Percentiles rank a stretch among this genome's conserved stretches.
These are phyloP conservation scores for Didymella segeticola DNA, from an alignment of 2,329 filamentous ascomycete genomes.

Conservation along the genomic window DNA sequence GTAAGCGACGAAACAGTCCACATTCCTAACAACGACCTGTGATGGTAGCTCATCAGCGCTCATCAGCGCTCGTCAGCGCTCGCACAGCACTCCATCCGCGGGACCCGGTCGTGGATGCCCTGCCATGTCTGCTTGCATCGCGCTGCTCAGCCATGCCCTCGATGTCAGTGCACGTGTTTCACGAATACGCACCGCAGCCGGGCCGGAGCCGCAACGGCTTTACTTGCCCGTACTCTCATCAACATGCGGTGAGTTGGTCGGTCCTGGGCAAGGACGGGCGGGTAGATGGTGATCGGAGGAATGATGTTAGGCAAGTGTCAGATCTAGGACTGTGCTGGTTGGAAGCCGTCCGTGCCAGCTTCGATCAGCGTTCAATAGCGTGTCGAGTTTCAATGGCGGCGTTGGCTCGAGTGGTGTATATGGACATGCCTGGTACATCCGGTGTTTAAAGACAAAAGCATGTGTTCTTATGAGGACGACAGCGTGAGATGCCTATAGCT, in stretches of 20 bases:
- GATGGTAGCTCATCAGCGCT: neutral
- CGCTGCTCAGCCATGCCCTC: neutral
- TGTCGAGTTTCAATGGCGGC: neutral
- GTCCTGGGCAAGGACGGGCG: slow-evolving; percentile 1
- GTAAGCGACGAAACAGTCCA: slow-evolving; percentile 16
- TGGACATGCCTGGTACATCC: neutral
- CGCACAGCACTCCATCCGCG: neutral
- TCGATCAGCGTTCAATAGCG: neutral
- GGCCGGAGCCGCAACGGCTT: slow-evolving; percentile 11
- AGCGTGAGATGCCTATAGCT: neutral
- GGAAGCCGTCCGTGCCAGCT: slow-evolving; percentile 3
- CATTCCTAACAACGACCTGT: neutral
- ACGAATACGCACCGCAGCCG: slow-evolving; percentile 11
- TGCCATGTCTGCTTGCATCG: neutral
- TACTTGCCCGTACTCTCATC: slow-evolving; percentile 1
- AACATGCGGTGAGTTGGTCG: slow-evolving; percentile 13
- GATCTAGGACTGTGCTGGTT: slow-evolving; percentile 5
- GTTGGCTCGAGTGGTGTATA: neutral
- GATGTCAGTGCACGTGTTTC: slow-evolving; percentile 11
- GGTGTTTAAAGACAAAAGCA: neutral
- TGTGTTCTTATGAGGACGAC: neutral
- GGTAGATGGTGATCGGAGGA: slow-evolving; percentile 3
- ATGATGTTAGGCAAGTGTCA: slow-evolving; percentile 1
- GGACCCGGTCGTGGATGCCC: neutral
- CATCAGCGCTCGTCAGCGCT: slow-evolving; percentile 2